These are phyloP conservation scores for Trichoderma gracile DNA, from an alignment of 2,329 filamentous ascomycete species.

Conservation along the genomic window DNA sequence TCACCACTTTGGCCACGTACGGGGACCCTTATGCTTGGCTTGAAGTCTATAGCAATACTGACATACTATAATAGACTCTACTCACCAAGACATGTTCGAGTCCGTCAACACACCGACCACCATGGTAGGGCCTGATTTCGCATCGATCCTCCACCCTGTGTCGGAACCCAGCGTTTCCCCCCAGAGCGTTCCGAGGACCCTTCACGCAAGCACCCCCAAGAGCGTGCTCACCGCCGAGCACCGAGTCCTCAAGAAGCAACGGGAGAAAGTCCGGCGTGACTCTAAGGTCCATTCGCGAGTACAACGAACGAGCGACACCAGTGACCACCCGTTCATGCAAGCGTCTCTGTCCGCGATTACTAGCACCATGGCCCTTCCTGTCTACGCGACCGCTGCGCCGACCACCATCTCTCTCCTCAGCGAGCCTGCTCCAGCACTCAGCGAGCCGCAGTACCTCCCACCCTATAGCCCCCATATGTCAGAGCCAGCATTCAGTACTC, in stretches of 20 bases:
- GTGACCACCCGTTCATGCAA: constrained; percentile 37
- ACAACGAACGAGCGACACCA: constrained; percentile 49
- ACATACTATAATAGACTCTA: background rate
- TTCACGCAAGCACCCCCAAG: constrained; percentile 60
- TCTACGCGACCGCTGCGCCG: constrained; percentile 54
- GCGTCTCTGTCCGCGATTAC: constrained; percentile 44
- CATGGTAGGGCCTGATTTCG: constrained; percentile 49
- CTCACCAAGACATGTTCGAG: constrained; percentile 39
- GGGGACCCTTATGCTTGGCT: background rate
- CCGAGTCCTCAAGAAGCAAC: constrained; percentile 62
- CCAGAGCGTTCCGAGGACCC: constrained; percentile 51
- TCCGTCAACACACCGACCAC: constrained; percentile 36
- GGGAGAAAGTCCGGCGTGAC: constrained; percentile 59
- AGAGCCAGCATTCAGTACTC: constrained; percentile 43
- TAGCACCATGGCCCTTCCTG: constrained; percentile 46
- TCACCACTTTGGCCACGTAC: constrained; percentile 55
- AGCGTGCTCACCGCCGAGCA: constrained; percentile 58
- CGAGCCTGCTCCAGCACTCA: constrained; percentile 49
- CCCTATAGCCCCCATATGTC: constrained; percentile 53
- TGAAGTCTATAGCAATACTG: constrained; percentile 20
- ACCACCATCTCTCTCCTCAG: constrained; percentile 52
- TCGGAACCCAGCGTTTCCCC: constrained; percentile 56
- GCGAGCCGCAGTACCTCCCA: constrained; percentile 48
- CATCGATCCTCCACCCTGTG: constrained; percentile 44
- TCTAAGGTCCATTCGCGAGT: constrained; percentile 55